Evolutionary conservation across 192 early-diverging fungal species (phyloP), one percentile per base, ranked within the genome.

Genomic region (Rhizophagus sp.): DNA sequence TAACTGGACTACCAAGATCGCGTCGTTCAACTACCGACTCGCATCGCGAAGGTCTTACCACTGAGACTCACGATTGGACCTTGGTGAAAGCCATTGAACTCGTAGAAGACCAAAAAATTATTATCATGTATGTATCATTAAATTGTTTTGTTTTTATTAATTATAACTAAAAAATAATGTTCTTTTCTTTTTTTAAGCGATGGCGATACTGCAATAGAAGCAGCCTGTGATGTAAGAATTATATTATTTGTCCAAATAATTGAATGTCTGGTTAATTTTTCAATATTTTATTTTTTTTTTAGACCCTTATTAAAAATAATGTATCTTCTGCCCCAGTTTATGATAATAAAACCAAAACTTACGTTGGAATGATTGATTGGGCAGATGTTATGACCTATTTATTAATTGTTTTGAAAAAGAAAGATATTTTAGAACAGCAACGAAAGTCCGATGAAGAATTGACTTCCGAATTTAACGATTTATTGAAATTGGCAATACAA

Each of bases 341-440:
- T 82, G 93, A 93, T 63, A 61, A 39, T n/a, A 44, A 64, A 30
- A 85, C 78, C 41, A 88, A 87, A 19, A 83, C 85, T 22, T 96
- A 90, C 82, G 87, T 93, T 22, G 95, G 95, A 49, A 94, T 96
- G 93, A 95, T 96, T 85, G 95, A 96, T 80, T 92, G 80, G 93
- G 91, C 73, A 50, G 95, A 96, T 73, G 81, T 95, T 67, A 93
- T 94, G 76, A 86, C 94, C 0, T 96, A 93, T 83, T 81, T 96
- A 2, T 80, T 96, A 66, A 74, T 93, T 39, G 82, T 90, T 10
- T 81, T 93, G n/a, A 85, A 88, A 52, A 91, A 89, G 62, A 88
- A 87, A 75, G 57, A 83, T 8, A 72, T 83, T 30, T 78, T 82
- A 15, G 75, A 84, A 61, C 81, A 84, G 27, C 47, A 62, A 30